Base-by-base conservation (phyloP, 1,284 basidiomycete genomes). In the Puccinia novopanici region DNA sequence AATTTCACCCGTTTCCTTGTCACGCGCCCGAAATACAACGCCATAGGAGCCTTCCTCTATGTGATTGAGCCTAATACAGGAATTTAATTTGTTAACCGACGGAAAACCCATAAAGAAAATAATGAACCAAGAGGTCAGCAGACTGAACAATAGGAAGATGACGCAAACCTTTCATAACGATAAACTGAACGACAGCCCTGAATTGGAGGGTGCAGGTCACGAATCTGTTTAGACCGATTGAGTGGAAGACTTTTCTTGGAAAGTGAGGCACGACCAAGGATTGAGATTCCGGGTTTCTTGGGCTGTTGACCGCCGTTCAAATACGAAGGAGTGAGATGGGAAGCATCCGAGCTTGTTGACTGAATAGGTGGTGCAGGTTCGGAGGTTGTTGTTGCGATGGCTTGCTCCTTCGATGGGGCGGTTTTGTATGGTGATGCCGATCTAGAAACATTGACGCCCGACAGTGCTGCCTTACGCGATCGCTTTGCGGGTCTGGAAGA, bases 21-120 rank as follows among this genome's bases (percentile, higher is more conserved):
- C 95, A 82, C 91, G 89, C 9, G 97, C 97, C 27, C 97, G 91
- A 84, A 95, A 99, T 17, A 99, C 97, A 61, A 99, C 91, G 22
- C 97, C 97, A 84, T 99, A 99, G 0, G 95, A 95, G 0, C 97
- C 97, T 87, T 99, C 97, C 87, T 99, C 97, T 84, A 99, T 99
- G 84, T 98, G 94, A 86, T 99, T 99, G 54, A 99, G 88, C 17
- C 83, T 82, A 55, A 50, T 17, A 54, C 24, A 48, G 37, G 24
- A 8, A 34, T 19, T 24, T 24, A 24, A 63, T 37, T 27, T 12
- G 24, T 55, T 78, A 42, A 1, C 24, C n/a, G n/a, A n/a, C n/a
- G n/a, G 52, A 34, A 5, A 72, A 24, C 27, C 45, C 63, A 40
- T 45, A 45, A 63, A 63, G 0, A 12, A 6, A 19, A 40, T 40